These are phyloP conservation scores for Aspergillaceae sp. DNA, from an alignment of 2,329 filamentous ascomycete species.

Conservation along the genomic window DNA sequence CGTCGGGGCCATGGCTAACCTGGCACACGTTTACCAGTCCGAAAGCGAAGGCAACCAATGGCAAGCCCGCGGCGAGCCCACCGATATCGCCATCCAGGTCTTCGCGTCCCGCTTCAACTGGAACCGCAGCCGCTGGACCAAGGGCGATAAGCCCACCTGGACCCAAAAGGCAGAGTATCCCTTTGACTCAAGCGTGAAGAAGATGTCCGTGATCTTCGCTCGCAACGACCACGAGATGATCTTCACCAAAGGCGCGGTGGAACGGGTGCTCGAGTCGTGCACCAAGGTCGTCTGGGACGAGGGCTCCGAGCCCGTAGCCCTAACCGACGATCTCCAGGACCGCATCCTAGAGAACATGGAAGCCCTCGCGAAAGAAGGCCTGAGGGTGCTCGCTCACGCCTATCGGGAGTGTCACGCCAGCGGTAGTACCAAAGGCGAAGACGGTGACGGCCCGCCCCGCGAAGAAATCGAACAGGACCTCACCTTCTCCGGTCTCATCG, in stretches of 20 bases:
- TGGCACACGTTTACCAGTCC: conserved; percentile 53
- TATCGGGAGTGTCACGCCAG: conserved; percentile 23
- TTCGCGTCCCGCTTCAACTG: conserved; percentile 61
- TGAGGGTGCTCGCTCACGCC: conserved; percentile 61
- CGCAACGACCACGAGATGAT: conserved; percentile 24
- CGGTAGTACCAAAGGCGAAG: conserved; percentile 1
- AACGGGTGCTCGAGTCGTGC: conserved; percentile 58
- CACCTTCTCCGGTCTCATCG: conserved; percentile 69
- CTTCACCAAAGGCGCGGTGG: conserved; percentile 50
- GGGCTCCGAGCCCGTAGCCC: conserved; percentile 28
- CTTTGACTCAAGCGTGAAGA: conserved; percentile 67
- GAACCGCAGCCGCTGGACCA: conserved; percentile 47
- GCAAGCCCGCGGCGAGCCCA: conserved; percentile 59
- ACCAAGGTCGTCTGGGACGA: conserved; percentile 41
- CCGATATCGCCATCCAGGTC: conserved; percentile 67
- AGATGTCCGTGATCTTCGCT: conserved; percentile 63
- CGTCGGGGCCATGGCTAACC: conserved; percentile 56
- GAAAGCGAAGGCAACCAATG: conserved; percentile 42
- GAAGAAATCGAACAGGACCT: conserved; percentile 58
- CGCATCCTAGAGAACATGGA: conserved; percentile 62
- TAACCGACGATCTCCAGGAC: conserved; percentile 47
- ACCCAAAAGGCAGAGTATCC: conserved; percentile 58
- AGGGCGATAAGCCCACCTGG: conserved; percentile 46
- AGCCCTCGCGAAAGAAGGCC: conserved; percentile 54
- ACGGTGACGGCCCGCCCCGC: conserved; percentile 36